Base-by-base conservation (phyloP, 129 eudicot genomes). In the Tanacetum coccineum region DNA sequence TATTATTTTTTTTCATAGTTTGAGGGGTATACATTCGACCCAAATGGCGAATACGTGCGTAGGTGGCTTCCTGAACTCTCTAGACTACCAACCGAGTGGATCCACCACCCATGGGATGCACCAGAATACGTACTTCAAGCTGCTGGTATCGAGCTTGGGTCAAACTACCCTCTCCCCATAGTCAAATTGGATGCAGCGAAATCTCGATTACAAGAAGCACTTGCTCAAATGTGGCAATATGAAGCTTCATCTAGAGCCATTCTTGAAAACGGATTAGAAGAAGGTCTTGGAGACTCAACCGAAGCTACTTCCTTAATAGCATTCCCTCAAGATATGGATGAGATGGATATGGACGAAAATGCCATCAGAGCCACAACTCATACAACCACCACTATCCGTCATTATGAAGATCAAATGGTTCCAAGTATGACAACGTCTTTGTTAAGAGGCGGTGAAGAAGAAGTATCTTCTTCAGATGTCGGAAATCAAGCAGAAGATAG, bases 91-190 rank as follows among this genome's bases (percentile, higher is more conserved):
- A 94, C 99, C 1, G 95, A 89, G 70, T 89, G 99, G 99, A 94
- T 94, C n/a, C 99, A 94, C 74, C 99, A 94, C 61, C 99, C 99
- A 8, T 94, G 99, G 99, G 70, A 94, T 72, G 97, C 97, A 28
- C 97, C 99, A 4, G 90, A 85, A 77, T 73, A 83, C 60, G 97
- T 94, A 0, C 95, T 94, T 56, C 95, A 87, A 70, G 97, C 99
- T 45, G 97, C 97, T 21, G 97, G 99, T 51, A 66, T 94, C 7
- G 99, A 94, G 67, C 90, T 94, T 0, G 99, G 97, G 19, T 89
- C 95, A 22, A 94, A 94, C 45, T 94, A 94, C 75, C 97, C 97
- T 57, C 88, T 87, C 42, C 95, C 99, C 1, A 87, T 89, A 1
- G 85, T 94, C 9, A 83, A 54, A 30, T 76, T 94, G 7, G 89